These are phyloP conservation scores for Coffea humblotiana DNA, from an alignment of 305 asterid genomes.

Conservation along the genomic window DNA sequence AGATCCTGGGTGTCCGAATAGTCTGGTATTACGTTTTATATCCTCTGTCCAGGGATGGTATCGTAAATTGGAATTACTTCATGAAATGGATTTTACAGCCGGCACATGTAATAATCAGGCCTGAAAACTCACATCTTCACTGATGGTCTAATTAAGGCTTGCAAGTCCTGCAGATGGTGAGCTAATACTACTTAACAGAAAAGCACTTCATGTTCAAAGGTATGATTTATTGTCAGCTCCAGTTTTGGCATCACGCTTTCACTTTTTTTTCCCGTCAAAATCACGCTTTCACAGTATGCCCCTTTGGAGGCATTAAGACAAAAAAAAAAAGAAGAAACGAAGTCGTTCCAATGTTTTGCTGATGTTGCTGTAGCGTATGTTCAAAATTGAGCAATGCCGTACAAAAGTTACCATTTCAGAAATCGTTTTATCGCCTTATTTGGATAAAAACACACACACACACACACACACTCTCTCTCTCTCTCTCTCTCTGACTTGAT, in stretches of 20 bases:
- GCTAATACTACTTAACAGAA: background rate
- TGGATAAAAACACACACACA: too few relatives aligned
- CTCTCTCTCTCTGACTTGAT: too few relatives aligned
- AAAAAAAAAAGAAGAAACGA: too few relatives aligned
- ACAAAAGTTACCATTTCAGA: too few relatives aligned
- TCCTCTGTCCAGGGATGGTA: background rate
- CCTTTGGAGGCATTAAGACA: too few relatives aligned
- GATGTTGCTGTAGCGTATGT: too few relatives aligned
- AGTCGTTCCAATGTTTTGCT: too few relatives aligned
- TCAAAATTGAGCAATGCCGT: too few relatives aligned
- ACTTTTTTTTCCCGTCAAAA: too few relatives aligned
- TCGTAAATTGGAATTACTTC: background rate
- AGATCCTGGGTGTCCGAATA: background rate
- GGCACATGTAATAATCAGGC: background rate
- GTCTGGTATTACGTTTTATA: background rate
- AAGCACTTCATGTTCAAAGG: background rate
- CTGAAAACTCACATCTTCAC: background rate
- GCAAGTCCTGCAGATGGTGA: background rate
- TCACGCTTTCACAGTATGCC: too few relatives aligned
- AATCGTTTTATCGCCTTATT: too few relatives aligned
- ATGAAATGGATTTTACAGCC: background rate
- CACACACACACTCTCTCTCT: too few relatives aligned
- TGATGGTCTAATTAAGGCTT: background rate
- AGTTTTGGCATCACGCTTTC: background rate
- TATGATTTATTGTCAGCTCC: background rate